A percentile compares a stretch with the other conserved stretches of the same genome.
Conservation (phyloP, 257 asterid species). For the Echites panduratus region DNA sequence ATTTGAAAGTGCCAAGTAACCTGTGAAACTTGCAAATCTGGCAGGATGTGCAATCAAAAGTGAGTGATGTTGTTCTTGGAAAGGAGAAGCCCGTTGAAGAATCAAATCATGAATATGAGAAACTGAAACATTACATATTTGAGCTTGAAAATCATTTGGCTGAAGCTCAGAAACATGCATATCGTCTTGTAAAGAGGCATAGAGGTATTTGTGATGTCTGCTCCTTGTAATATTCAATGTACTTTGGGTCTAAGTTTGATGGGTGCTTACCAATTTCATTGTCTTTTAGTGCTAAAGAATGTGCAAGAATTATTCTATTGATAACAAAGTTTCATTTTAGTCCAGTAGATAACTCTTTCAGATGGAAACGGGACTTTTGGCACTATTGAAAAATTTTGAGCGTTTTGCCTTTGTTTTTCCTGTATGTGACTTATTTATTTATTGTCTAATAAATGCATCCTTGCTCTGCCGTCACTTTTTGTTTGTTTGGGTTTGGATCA, state of each 20-base stretch:
- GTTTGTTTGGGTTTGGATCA: neutral
- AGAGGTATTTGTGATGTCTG: conserved; percentile 41
- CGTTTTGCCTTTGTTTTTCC: neutral
- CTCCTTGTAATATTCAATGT: neutral
- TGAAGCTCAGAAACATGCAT: conserved; percentile 98
- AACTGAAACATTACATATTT: conserved; percentile 74
- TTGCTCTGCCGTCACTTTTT: neutral
- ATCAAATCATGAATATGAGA: conserved; percentile 82
- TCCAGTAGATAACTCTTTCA: neutral
- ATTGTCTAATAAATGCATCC: neutral
- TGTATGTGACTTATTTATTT: neutral
- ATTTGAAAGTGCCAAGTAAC: neutral
- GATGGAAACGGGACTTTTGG: neutral
- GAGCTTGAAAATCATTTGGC: conserved; percentile 94
- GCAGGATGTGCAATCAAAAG: conserved; percentile 92
- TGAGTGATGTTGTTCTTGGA: conserved; percentile 96
- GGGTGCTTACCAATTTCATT: neutral
- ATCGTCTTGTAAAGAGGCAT: conserved; percentile 94
- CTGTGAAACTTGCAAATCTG: conserved; percentile 12
- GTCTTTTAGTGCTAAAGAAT: neutral
- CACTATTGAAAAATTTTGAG: neutral
- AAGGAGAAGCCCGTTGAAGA: conserved; percentile 98
- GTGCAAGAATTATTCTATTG: neutral
- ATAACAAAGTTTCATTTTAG: neutral
- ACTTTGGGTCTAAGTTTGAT: neutral